Evolutionary conservation across 2,329 filamentous ascomycete genomes (phyloP).

Genomic region (Phialocephala subalpina): DNA sequence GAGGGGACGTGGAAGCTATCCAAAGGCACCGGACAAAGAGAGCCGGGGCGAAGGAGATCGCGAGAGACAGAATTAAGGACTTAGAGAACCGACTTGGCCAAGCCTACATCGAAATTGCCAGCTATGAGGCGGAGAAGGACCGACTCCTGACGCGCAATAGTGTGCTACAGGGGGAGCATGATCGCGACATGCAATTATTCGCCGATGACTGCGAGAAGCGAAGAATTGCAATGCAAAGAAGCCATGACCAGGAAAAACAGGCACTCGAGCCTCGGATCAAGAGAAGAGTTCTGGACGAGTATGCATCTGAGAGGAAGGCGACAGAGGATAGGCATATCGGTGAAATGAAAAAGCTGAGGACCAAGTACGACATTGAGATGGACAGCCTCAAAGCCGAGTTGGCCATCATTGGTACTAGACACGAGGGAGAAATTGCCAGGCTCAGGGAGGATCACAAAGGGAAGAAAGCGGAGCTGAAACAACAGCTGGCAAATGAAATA

Average conservation of each 20-base stretch:
- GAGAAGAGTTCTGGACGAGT: neutral
- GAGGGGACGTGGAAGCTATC: neutral
- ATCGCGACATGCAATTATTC: neutral
- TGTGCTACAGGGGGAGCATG: neutral
- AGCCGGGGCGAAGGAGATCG: neutral
- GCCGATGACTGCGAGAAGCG: neutral
- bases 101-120: neutral
- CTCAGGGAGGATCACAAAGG: neutral
- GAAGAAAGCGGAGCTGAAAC: neutral
- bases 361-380: neutral
- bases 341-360: neutral
- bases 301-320: neutral
- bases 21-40: neutral
- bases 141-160: neutral
- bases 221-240: neutral
- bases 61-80: neutral
- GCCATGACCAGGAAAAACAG: neutral
- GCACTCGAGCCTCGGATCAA: neutral
- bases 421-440: neutral
- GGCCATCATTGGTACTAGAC: neutral
- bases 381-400: neutral
- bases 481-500: neutral
- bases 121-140: neutral
- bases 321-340: neutral
- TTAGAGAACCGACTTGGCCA: neutral